Percentiles rank a stretch among this genome's conserved stretches.
Evolutionary conservation across 2,329 filamentous ascomycete species (phyloP).

Genomic region (Thelonectria olida): DNA sequence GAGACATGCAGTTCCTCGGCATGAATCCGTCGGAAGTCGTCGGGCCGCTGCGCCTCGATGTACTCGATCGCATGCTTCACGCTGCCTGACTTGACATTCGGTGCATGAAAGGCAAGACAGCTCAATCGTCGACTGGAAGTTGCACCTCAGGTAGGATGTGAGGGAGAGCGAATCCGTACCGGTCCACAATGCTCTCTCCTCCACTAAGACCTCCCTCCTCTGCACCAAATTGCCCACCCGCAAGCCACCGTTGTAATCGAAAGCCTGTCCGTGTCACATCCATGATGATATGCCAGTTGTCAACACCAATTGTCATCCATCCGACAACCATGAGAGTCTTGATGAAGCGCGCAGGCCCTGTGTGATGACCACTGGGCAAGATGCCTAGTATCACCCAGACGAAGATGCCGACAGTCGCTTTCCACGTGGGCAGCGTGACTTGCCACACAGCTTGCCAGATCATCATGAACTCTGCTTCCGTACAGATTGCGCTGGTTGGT

Average conservation of each 20-base stretch:
- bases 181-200: conserved; percentile 38
- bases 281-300: conserved; percentile 58
- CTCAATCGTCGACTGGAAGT: conserved; percentile 25
- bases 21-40: conserved; percentile 8
- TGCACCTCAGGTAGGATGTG: conserved; percentile 29
- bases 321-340: conserved; percentile 56
- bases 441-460: conserved; percentile 60
- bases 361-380: conserved; percentile 49
- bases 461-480: conserved; percentile 48
- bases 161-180: conserved; percentile 37
- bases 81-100: neutral
- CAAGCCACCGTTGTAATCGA: conserved; percentile 55
- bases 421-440: conserved; percentile 57
- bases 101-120: neutral
- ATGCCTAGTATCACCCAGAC: conserved; percentile 58
- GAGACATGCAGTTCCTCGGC: conserved; percentile 36
- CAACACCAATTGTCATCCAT: conserved; percentile 56
- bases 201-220: conserved; percentile 31
- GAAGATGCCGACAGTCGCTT: conserved; percentile 57
- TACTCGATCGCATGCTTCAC: neutral
- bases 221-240: conserved; percentile 29
- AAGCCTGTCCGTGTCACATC: conserved; percentile 49
- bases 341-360: conserved; percentile 54
- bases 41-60: neutral
- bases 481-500: conserved; percentile 53